Evolutionary conservation across 306 rosid species (phyloP), one percentile per base, ranked within the genome.

Genomic region (Begonia peltatifolia): DNA sequence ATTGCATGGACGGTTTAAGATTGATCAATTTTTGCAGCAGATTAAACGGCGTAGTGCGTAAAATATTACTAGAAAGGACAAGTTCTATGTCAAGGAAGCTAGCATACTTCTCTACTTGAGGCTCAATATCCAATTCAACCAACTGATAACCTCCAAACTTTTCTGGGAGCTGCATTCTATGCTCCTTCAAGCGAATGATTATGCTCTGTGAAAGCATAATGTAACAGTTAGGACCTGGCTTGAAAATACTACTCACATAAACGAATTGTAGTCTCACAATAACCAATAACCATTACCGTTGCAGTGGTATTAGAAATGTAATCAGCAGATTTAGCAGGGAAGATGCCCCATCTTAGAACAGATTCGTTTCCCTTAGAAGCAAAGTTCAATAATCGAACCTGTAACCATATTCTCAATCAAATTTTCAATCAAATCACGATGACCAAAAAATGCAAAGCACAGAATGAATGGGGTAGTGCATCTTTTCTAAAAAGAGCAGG

Each of bases 71-170:
- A 30, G 38, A 30, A 30, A 30, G 38, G 38, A 30, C 9, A 30
- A 30, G 38, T 30, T 30, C 9, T 30, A 30, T 30, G 38, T 7
- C 25, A 15, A n/a, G 52, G 18, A 20, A 38, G 12, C 41, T 11
- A 41, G 51, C 67, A 52, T 72, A 75, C 81, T 15, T 53, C 57
- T 67, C 68, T 20, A 2, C 14, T 22, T 59, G 63, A 58, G 80
- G 70, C 48, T 70, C 62, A 53, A 64, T 59, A 51, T 75, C 60
- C 46, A 75, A 50, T 46, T 67, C 63, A 57, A 46, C 81, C 65
- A 75, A 62, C 63, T 60, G 68, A 56, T 70, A 75, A 50, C 68
- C 64, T 61, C 81, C 81, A 52, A 75, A 70, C 54, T 75, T 71
- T 47, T 55, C 57, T 38, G 81, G 81, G 50, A 75, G 76, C 51